Conservation (phyloP, 768 basidiomycete species). For the Pulveroboletus sp. region DNA sequence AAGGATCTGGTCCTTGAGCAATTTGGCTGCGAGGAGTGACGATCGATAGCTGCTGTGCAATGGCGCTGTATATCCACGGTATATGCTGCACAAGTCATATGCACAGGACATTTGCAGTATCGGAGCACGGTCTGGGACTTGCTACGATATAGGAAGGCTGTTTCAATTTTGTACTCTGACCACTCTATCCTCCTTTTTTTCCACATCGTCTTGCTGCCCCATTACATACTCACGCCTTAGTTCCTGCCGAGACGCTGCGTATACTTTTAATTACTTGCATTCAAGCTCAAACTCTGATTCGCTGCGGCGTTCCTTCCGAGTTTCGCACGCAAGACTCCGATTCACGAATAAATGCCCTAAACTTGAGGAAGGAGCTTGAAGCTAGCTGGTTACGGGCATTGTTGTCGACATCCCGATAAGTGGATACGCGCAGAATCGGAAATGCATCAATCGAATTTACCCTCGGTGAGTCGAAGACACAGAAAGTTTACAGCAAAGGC, state of each 20-base stretch:
- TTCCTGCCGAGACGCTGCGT: slow-evolving; percentile 21
- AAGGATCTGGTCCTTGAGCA: slow-evolving; percentile 2
- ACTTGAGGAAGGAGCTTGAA: too few species aligned
- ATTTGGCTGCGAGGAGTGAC: not conserved
- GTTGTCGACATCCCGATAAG: too few species aligned
- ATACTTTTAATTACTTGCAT: slow-evolving; percentile 25
- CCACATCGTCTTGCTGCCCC: slow-evolving; percentile 20
- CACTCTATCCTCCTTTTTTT: slow-evolving; percentile 14
- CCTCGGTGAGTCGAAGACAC: too few species aligned
- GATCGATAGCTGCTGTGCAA: slow-evolving; percentile 12
- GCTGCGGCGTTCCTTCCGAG: slow-evolving; percentile 1
- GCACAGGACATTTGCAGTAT: slow-evolving; percentile 13
- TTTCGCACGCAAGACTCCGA: slow-evolving; percentile 8
- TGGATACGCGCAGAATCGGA: too few species aligned
- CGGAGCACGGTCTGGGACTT: slow-evolving; percentile 17
- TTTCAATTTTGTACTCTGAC: slow-evolving; percentile 24
- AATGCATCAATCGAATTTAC: too few species aligned
- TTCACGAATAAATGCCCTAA: not conserved
- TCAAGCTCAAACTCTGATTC: slow-evolving; percentile 17
- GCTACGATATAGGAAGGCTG: slow-evolving; percentile 18
- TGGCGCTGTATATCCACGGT: slow-evolving; percentile 6
- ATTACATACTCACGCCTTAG: slow-evolving; percentile 23
- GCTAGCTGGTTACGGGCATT: too few species aligned
- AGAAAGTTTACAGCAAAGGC: too few species aligned
- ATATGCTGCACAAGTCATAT: slow-evolving; percentile 5